phyloP scores from a whole-genome alignment of 768 basidiomycete species.

The Rhizopogon salebrosus region DNA sequence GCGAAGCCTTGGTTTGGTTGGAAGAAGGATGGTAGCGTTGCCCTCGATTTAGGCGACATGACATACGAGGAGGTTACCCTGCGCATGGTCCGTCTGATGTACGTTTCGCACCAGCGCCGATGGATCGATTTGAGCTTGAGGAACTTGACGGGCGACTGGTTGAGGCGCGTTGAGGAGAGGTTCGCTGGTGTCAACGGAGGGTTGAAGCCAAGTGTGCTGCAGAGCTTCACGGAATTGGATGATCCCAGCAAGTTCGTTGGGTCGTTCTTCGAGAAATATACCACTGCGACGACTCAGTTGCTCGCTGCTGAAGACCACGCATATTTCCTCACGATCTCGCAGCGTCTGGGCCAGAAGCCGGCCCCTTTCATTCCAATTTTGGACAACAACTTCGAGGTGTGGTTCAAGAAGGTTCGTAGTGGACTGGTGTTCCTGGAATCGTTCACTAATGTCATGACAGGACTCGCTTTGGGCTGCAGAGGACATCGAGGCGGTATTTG shows the following conservation, averaged over 20 bases:
- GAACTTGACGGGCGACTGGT: conserved; percentile 95
- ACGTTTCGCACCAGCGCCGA: conserved; percentile 81
- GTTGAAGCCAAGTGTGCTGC: conserved; percentile 76
- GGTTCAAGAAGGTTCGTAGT: conserved; percentile 93
- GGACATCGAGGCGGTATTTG: conserved; percentile 98
- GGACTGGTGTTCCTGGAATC: not conserved
- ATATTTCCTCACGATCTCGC: conserved; percentile 93
- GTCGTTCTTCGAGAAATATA: conserved; percentile 81
- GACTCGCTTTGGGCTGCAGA: conserved; percentile 98
- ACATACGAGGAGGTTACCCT: conserved; percentile 95
- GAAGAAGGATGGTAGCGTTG: conserved; percentile 87
- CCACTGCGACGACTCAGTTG: conserved; percentile 77
- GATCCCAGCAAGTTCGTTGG: conserved; percentile 74
- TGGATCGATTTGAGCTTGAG: conserved; percentile 92
- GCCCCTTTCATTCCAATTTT: conserved; percentile 97
- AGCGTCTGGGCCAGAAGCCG: conserved; percentile 96
- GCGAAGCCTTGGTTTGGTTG: conserved; percentile 96
- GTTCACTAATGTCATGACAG: conserved; percentile 32
- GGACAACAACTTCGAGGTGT: conserved; percentile 90
- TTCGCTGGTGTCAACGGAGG: conserved; percentile 87
- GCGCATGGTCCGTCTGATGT: conserved; percentile 93
- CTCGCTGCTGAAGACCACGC: conserved; percentile 91
- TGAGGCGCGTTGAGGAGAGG: conserved; percentile 91
- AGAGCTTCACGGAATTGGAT: conserved; percentile 80
- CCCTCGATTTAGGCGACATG: conserved; percentile 90